A percentile compares a stretch with the other conserved stretches of the same genome.
These are phyloP conservation scores for Lophium mytilinum DNA, from an alignment of 495 filamentous ascomycete genomes.

Conservation along the genomic window DNA sequence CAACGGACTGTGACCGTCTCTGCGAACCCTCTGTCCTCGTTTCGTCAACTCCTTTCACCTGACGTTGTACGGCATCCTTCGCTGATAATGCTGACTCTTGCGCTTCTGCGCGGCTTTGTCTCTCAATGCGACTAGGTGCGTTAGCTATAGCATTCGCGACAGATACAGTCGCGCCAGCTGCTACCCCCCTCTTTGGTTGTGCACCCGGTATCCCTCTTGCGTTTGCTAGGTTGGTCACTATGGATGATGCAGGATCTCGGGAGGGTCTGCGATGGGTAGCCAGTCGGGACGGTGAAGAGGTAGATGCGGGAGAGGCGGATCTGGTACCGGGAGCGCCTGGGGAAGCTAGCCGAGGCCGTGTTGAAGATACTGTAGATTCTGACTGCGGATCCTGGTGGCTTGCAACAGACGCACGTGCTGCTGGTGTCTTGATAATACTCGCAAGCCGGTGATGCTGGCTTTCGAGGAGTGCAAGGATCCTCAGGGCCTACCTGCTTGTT, in stretches of 20 bases:
- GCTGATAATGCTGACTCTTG: not conserved
- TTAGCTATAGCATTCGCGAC: slow-evolving; percentile 69
- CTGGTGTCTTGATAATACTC: slow-evolving; percentile 53
- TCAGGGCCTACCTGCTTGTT: slow-evolving; percentile 50
- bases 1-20: not conserved
- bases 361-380: not conserved
- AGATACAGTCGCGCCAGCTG: slow-evolving; percentile 59
- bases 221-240: slow-evolving; percentile 84
- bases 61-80: not conserved
- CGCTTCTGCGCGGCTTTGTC: not conserved
- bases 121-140: slow-evolving; percentile 46
- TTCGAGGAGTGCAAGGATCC: slow-evolving; percentile 77
- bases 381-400: not conserved
- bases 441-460: slow-evolving; percentile 76
- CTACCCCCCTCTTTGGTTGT: slow-evolving; percentile 47
- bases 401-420: slow-evolving; percentile 1
- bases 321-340: slow-evolving; percentile 1
- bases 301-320: slow-evolving; percentile 29
- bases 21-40: not conserved
- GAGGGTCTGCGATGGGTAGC: slow-evolving; percentile 44
- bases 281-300: slow-evolving; percentile 36
- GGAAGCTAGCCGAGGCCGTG: not conserved
- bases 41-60: not conserved
- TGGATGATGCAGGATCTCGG: slow-evolving; percentile 70
- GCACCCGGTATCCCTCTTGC: slow-evolving; percentile 69